Evolutionary conservation across 129 eudicot species (phyloP), one percentile per base, ranked within the genome.

Genomic region (Centaurea solstitialis): DNA sequence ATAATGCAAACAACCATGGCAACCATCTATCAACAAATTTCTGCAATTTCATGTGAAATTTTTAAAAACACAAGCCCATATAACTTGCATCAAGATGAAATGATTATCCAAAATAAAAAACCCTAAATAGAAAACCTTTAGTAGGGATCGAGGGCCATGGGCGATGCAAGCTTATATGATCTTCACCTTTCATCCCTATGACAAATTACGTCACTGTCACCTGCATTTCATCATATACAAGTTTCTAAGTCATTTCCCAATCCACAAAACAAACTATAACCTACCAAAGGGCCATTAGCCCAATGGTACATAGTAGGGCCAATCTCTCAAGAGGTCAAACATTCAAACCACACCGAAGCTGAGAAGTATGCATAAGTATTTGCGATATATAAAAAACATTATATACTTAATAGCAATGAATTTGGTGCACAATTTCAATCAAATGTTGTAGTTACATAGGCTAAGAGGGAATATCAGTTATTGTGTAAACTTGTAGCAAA

Each of bases 141-240:
- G n/a, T n/a, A n/a, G n/a, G n/a, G n/a, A n/a, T n/a, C n/a, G n/a
- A n/a, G n/a, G n/a, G n/a, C 20, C 26, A 20, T 50, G 68, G 10
- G 67, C 67, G n/a, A 59, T 9, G n/a, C n/a, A n/a, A n/a, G n/a
- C 67, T 62, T 62, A 18, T 9, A 70, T 38, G 6, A 37, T 70
- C 50, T 70, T 76, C 82, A 77, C 40, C 74, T 62, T 76, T 77
- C 61, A 64, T 30, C 79, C 35, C 69, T 68, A 83, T 64, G 78
- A 83, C 65, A 62, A 41, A 77, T 77, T 41, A 83, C 70, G 77
- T 77, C 86, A 71, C 78, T 77, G 21, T 83, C 82, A 71, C 86
- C 86, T 83, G 78, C 82, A 62, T 68, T 57, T 59, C 13, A 76
- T 69, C 21, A 71, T 5, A 53, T 9, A 77, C 65, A 65, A 41